Evolutionary conservation across 2,329 filamentous ascomycete species (phyloP).

Genomic region (Exserohilum turcica): DNA sequence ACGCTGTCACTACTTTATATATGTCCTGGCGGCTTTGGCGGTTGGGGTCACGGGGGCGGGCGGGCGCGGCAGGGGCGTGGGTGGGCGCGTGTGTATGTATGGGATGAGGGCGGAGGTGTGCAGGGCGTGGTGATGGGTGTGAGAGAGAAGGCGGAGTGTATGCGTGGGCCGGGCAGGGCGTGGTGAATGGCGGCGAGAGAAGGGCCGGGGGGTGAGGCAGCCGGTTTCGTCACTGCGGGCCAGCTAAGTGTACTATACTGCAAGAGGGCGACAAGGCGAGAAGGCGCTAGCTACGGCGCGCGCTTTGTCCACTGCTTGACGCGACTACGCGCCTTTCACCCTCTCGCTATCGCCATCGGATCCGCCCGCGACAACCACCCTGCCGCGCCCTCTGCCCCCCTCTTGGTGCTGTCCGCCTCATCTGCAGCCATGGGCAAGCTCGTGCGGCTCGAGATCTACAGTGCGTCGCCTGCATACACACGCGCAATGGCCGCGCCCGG

Average conservation of each 20-base stretch:
- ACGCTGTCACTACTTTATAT: constrained; percentile 22
- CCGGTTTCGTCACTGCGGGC: constrained; percentile 32
- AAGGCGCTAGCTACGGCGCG: constrained; percentile 32
- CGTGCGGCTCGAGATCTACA: constrained; percentile 90
- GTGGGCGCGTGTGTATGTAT: background rate
- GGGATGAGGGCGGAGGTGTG: background rate
- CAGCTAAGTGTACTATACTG: background rate
- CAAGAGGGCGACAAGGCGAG: no score
- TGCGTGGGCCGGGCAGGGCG: background rate
- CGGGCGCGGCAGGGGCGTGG: constrained; percentile 22
- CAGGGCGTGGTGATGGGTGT: background rate
- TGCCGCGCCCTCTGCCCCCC: constrained; percentile 14
- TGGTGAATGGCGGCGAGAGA: background rate
- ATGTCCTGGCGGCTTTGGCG: no score
- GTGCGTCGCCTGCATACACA: constrained; percentile 57
- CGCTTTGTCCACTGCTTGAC: constrained; percentile 13
- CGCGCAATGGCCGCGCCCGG: constrained; percentile 15
- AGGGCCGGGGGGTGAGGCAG: background rate
- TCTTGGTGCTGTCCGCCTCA: constrained; percentile 19
- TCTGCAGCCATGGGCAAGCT: constrained; percentile 81
- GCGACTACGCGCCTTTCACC: constrained; percentile 20
- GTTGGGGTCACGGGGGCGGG: background rate
- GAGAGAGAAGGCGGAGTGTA: background rate
- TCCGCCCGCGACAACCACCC: constrained; percentile 9
- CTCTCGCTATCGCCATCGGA: constrained; percentile 4